Evolutionary conservation across 2,329 filamentous ascomycete genomes (phyloP).

Genomic region (Pyricularia sp.): DNA sequence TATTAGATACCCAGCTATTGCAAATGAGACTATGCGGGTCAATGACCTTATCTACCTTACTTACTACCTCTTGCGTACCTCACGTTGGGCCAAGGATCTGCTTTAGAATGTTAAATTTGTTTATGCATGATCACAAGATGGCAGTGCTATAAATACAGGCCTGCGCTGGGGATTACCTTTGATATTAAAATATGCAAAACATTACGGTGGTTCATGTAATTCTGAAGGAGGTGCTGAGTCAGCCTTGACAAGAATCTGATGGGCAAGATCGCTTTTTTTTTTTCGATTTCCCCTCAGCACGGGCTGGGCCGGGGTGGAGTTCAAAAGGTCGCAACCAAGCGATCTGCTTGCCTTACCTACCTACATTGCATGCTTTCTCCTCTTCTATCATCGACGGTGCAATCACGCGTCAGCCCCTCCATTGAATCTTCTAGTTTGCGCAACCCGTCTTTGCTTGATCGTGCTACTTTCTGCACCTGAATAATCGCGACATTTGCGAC

Average conservation of each 20-base stretch:
- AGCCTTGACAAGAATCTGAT: background rate
- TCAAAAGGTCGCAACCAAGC: background rate
- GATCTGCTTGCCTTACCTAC: background rate
- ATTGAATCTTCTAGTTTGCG: background rate
- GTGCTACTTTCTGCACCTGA: background rate
- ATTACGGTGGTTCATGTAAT: background rate
- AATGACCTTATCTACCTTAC: background rate
- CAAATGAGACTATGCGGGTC: background rate
- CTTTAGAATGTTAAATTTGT: background rate
- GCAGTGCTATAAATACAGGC: background rate
- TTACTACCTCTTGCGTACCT: background rate
- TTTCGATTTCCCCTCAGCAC: background rate
- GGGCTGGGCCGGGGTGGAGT: background rate
- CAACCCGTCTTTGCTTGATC: background rate
- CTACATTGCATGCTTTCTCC: background rate
- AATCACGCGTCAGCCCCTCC: background rate
- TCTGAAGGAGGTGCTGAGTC: background rate
- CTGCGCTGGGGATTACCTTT: background rate
- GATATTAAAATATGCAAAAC: background rate
- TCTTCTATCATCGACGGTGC: background rate
- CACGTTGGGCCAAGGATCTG: background rate
- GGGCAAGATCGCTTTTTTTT: background rate
- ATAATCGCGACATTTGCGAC: background rate
- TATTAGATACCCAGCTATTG: background rate
- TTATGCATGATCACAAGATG: background rate